Evolutionary conservation across 768 basidiomycete species (phyloP), one percentile per base, ranked within the genome.

Genomic region (Rhodotorula taiwanensis): DNA sequence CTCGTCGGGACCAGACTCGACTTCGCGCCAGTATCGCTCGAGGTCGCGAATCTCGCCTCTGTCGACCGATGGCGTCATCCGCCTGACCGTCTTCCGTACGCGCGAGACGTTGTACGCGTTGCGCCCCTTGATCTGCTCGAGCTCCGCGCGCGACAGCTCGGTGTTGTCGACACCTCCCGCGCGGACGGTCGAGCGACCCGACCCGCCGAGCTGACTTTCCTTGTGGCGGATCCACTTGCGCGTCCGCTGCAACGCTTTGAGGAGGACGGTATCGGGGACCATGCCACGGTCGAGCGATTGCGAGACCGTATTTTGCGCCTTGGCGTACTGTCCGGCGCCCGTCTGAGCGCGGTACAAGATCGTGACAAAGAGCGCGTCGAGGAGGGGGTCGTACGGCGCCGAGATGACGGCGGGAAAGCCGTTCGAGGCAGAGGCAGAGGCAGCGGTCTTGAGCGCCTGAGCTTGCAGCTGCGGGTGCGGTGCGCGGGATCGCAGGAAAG

Each of bases 341-440:
- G 33, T 41, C 18, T 65, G 60, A 10, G 63, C 44, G 59, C 64
- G 67, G 60, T 62, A 69, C 15, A 55, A 45, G 60, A 69, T 59
- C 6, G 60, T 43, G 54, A 65, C 36, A 28, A 69, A 69, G 39
- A 64, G 36, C 34, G 60, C 43, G 47, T 69, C 67, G 59, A 64
- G 64, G 0, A 47, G 28, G 20, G 64, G 64, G 50, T 65, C 64
- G 58, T 65, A 65, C 21, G 49, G 50, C 41, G 49, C 42, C 9
- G 52, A 14, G n/a, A 60, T 39, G 15, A 54, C 25, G 23, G 30
- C 31, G 2, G 63, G 45, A 5, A 58, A n/a, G 31, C 30, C 57
- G 8, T 8, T 25, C 47, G 49, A 28, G 13, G 18, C 33, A 9
- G 43, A 39, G 34, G 25, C 49, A 16, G 25, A 27, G 25, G 25